Base-by-base conservation (phyloP, 768 basidiomycete species). In the Rhizopogon vinicolor region DNA sequence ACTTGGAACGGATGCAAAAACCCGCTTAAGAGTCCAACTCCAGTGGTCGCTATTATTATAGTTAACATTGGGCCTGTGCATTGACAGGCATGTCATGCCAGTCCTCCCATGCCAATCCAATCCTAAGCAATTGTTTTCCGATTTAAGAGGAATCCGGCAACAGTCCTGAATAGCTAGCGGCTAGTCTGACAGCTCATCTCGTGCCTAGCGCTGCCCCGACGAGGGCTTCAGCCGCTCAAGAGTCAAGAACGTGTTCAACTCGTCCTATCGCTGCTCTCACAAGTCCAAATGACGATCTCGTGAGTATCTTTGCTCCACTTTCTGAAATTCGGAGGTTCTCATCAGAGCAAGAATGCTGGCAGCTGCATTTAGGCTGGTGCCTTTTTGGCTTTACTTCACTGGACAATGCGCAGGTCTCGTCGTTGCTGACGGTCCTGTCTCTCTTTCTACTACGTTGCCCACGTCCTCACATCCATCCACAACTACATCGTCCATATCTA, bases 381-480 rank as follows among this genome's bases (percentile, higher is more conserved):
- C 35, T 22, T 49, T 19, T 19, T 49, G 48, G 48, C 48, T 49
- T 13, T 49, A 16, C 48, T 22, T 9, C 14, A 10, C 19, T 9
- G 33, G 19, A 25, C 48, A 9, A 14, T 37, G 48, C 33, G 35
- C 35, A 37, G 19, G 48, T 19, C 31, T 33, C 31, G 19, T 35
- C 33, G 1, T 35, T 14, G 60, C 39, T 9, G 57, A 60, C 4
- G 58, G 58, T 1, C 57, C 58, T 48, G 44, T 19, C 39, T 60
- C 60, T 44, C 1, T 41, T 44, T 9, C 35, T 37, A 37, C 12
- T 37, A 37, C 35, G 5, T 12, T 37, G 13, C 13, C 19, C 14
- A 22, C 19, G 14, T 35, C 46, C 7, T 35, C 13, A 39, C 59
- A 42, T 33, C 40, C 42, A 41, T 25, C 58, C 22, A 22, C 61